Conservation (phyloP, 768 basidiomycete species). For the Mrakia hoshinonis region DNA sequence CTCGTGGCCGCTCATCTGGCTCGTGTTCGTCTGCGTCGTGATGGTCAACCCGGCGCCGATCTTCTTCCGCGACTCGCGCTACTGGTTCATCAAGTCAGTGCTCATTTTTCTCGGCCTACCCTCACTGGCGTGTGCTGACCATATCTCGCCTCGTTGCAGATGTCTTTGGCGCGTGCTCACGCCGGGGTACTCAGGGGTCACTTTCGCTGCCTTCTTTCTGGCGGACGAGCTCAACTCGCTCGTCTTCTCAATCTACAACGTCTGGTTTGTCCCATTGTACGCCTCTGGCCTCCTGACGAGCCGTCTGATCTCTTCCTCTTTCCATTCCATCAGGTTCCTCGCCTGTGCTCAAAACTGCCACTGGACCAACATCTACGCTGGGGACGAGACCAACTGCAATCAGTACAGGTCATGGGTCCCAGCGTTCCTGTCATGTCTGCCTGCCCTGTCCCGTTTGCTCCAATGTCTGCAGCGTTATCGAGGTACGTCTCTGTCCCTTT, state of each 20-base stretch:
- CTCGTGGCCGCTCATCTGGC: constrained; percentile 55
- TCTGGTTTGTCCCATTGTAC: constrained; percentile 5
- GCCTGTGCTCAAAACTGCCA: constrained; percentile 44
- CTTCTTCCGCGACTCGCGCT: constrained; percentile 56
- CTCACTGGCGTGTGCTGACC: background rate
- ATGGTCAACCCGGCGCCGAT: constrained; percentile 71
- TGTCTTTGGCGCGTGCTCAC: constrained; percentile 24
- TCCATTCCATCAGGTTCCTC: constrained; percentile 11
- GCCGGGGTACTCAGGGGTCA: constrained; percentile 14
- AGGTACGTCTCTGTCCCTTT: constrained; percentile 50
- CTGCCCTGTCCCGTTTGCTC: constrained; percentile 65
- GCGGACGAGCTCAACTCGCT: constrained; percentile 35
- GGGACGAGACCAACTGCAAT: constrained; percentile 13
- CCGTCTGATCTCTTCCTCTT: background rate
- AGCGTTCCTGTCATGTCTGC: constrained; percentile 54
- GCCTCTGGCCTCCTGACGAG: too few relatives aligned
- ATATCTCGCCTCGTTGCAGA: background rate
- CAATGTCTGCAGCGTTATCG: constrained; percentile 81
- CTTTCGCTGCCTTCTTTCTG: constrained; percentile 46
- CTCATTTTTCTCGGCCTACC: constrained; percentile 59
- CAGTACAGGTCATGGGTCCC: constrained; percentile 49
- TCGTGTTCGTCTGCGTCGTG: constrained; percentile 52
- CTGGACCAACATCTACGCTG: constrained; percentile 39
- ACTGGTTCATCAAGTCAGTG: constrained; percentile 68
- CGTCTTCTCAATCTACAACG: constrained; percentile 27